phyloP scores from a whole-genome alignment of 2,329 filamentous ascomycete genomes.

The Claviceps sorghi region DNA sequence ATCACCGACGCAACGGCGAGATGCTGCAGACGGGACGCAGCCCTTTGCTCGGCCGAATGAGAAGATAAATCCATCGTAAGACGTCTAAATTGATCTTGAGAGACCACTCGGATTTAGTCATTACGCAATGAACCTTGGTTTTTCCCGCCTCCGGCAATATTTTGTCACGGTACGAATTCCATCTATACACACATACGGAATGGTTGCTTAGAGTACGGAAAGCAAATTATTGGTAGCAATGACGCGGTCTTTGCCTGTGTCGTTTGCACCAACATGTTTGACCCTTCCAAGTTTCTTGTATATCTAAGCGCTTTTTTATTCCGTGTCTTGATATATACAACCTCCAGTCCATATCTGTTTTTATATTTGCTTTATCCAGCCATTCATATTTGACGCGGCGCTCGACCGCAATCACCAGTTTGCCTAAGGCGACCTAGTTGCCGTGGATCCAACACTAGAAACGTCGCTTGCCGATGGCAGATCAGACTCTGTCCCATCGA shows the following conservation, averaged over 20 bases:
- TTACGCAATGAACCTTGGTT: too few relatives aligned
- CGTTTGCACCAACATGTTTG: neutral
- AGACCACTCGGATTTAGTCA: neutral
- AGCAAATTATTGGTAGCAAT: too few relatives aligned
- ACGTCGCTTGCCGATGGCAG: slow-evolving; percentile 22
- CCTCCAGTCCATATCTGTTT: neutral
- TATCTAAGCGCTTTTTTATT: neutral
- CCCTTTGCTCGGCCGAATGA: neutral
- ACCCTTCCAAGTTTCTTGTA: neutral
- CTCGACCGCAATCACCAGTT: neutral
- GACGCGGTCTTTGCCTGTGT: neutral
- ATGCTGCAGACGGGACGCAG: too few relatives aligned
- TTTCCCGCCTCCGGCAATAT: too few relatives aligned
- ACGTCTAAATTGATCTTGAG: neutral
- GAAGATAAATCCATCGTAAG: neutral
- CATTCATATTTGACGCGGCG: neutral
- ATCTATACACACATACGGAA: too few relatives aligned
- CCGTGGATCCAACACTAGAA: slow-evolving; percentile 22
- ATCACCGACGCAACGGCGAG: too few relatives aligned
- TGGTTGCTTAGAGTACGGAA: too few relatives aligned
- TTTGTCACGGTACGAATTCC: too few relatives aligned
- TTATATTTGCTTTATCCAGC: neutral
- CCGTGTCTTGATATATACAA: too few relatives aligned
- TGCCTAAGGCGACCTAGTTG: slow-evolving; percentile 7
- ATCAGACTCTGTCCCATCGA: slow-evolving; percentile 22